Conservation (phyloP, 148 eudicot genomes). For the Rhododendron molle region DNA sequence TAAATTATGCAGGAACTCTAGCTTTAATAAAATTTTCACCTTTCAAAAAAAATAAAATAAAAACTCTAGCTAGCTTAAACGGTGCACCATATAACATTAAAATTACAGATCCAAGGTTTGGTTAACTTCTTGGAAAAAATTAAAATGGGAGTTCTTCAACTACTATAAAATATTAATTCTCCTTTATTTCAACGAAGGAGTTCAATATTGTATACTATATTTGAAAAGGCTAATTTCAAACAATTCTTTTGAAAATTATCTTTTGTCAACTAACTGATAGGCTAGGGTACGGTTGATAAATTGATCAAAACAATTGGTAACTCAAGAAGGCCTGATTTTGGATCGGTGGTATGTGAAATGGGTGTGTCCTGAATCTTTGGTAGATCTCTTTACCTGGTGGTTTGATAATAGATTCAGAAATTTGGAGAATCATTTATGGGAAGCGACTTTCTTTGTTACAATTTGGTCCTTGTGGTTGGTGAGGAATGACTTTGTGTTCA, state of each 20-base stretch:
- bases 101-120: not conserved
- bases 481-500: no score
- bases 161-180: not conserved
- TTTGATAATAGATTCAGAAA: no score
- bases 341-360: no score
- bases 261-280: not conserved
- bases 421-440: no score
- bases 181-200: not conserved
- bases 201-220: not conserved
- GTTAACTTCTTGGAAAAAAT: not conserved
- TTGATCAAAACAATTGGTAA: not conserved
- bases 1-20: not conserved
- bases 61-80: not conserved
- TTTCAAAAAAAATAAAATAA: no score
- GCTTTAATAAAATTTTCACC: no score
- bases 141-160: not conserved
- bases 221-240: not conserved
- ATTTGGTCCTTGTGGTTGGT: no score
- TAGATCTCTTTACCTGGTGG: no score
- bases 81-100: not conserved
- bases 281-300: not conserved
- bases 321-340: no score
- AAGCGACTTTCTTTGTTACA: no score
- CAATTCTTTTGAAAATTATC: not conserved
- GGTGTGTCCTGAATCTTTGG: no score